These are phyloP conservation scores for Apodospora peruviana DNA, from an alignment of 495 filamentous ascomycete species.

Conservation along the genomic window DNA sequence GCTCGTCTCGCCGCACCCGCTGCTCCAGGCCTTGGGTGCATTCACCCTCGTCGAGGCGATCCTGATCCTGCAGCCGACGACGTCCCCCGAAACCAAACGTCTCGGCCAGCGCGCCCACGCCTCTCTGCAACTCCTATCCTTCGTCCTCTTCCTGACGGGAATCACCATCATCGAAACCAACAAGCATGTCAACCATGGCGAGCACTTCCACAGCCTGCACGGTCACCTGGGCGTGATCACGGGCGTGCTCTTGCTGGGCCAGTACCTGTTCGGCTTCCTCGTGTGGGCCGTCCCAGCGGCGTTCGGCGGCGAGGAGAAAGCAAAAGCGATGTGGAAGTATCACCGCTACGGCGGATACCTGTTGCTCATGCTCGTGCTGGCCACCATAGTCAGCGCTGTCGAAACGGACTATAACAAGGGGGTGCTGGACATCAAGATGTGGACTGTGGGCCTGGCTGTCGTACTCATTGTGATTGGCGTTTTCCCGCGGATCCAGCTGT, in stretches of 20 bases:
- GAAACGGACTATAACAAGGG: slow-evolving; percentile 62
- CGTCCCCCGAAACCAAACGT: slow-evolving; percentile 66
- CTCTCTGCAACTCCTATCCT: slow-evolving; percentile 56
- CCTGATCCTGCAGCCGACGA: slow-evolving; percentile 84
- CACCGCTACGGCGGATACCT: slow-evolving; percentile 77
- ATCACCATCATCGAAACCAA: slow-evolving; percentile 77
- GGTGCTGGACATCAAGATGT: slow-evolving; percentile 62
- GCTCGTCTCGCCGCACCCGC: slow-evolving; percentile 81
- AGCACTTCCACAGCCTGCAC: slow-evolving; percentile 74
- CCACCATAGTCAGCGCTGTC: slow-evolving; percentile 69
- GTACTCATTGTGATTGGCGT: slow-evolving; percentile 63
- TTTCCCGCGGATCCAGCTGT: slow-evolving; percentile 71
- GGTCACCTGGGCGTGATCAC: slow-evolving; percentile 73
- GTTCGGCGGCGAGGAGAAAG: slow-evolving; percentile 72
- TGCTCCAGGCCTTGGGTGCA: slow-evolving; percentile 71
- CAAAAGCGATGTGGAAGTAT: slow-evolving; percentile 82
- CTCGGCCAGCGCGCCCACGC: slow-evolving; percentile 66
- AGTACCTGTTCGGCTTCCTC: slow-evolving; percentile 72
- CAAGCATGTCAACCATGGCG: slow-evolving; percentile 55
- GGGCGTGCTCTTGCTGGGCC: slow-evolving; percentile 62
- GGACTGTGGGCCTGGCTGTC: slow-evolving; percentile 58
- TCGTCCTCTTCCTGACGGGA: slow-evolving; percentile 57
- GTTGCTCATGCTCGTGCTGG: slow-evolving; percentile 61
- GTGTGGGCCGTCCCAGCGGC: slow-evolving; percentile 67
- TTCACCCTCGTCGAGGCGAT: slow-evolving; percentile 71